Evolutionary conservation across 768 basidiomycete species (phyloP).

Genomic region (Cubamyces lactineus): DNA sequence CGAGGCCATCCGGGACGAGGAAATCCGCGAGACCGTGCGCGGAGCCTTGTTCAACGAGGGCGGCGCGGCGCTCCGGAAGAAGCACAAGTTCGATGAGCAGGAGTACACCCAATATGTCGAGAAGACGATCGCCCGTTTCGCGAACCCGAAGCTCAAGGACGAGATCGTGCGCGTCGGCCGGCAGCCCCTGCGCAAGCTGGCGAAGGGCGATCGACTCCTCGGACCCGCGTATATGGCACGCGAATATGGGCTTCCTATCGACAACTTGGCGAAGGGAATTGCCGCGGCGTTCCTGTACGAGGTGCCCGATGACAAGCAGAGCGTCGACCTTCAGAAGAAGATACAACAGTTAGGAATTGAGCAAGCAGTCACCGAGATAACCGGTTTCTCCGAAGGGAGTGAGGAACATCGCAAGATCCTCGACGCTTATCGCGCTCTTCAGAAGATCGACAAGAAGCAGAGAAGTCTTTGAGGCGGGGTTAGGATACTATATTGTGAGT

Average conservation of each 20-base stretch:
- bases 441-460: constrained; percentile 2
- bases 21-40: constrained; percentile 34
- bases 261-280: constrained; percentile 38
- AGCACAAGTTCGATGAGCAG: constrained; percentile 31
- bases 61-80: constrained; percentile 41
- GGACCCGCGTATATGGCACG: constrained; percentile 42
- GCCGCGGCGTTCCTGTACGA: constrained; percentile 42
- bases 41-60: constrained; percentile 39
- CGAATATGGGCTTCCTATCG: constrained; percentile 36
- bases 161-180: constrained; percentile 42
- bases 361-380: constrained; percentile 34
- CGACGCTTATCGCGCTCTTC: constrained; percentile 28
- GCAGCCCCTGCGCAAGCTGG: constrained; percentile 45
- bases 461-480: background rate
- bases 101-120: constrained; percentile 38
- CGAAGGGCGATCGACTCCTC: constrained; percentile 39
- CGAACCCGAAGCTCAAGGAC: constrained; percentile 41
- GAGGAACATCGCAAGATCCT: constrained; percentile 30
- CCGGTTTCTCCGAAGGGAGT: constrained; percentile 32
- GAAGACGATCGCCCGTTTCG: constrained; percentile 39
- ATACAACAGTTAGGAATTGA: constrained; percentile 35
- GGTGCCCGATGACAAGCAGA: constrained; percentile 39
- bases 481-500: no score
- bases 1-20: constrained; percentile 36
- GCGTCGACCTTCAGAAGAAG: constrained; percentile 36